Percentiles rank a stretch among this genome's conserved stretches.
Evolutionary conservation across 495 filamentous ascomycete species (phyloP).

Genomic region (Sporormia fimetaria): DNA sequence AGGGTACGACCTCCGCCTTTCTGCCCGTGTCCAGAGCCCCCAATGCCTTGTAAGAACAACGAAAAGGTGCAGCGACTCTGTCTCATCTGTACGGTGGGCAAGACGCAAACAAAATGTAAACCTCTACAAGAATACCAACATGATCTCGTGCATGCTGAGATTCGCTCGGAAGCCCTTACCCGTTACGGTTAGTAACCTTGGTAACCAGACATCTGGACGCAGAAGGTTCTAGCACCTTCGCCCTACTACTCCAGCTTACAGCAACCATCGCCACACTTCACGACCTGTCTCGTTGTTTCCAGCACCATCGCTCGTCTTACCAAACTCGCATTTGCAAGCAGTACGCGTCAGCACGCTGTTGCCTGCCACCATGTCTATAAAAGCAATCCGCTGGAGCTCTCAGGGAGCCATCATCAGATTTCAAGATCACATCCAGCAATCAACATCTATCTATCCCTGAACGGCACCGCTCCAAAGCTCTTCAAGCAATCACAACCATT

Average conservation of each 20-base stretch:
- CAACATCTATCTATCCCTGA: constrained; percentile 7
- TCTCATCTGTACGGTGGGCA: no score
- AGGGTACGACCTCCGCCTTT: no score
- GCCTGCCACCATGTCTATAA: constrained; percentile 19
- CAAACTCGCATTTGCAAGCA: constrained; percentile 11
- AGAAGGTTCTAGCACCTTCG: constrained; percentile 13
- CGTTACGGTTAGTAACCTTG: no score
- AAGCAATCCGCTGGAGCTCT: background rate
- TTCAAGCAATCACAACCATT: constrained; percentile 4
- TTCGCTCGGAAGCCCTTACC: no score
- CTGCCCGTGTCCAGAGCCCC: no score
- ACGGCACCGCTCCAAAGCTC: constrained; percentile 3
- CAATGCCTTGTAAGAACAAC: no score
- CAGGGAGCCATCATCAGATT: constrained; percentile 8
- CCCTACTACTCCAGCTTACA: background rate
- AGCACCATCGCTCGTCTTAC: constrained; percentile 13
- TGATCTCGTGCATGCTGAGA: no score
- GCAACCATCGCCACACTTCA: constrained; percentile 7
- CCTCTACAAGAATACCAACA: no score
- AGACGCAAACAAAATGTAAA: no score
- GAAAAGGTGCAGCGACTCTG: no score
- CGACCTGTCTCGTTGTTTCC: constrained; percentile 4
- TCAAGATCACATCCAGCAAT: constrained; percentile 6
- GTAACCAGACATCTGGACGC: background rate
- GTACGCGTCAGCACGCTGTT: constrained; percentile 4